Evolutionary conservation across 352 stramenopile species (phyloP), one percentile per base, ranked within the genome.

Genomic region (Phytophthora pinifolia): DNA sequence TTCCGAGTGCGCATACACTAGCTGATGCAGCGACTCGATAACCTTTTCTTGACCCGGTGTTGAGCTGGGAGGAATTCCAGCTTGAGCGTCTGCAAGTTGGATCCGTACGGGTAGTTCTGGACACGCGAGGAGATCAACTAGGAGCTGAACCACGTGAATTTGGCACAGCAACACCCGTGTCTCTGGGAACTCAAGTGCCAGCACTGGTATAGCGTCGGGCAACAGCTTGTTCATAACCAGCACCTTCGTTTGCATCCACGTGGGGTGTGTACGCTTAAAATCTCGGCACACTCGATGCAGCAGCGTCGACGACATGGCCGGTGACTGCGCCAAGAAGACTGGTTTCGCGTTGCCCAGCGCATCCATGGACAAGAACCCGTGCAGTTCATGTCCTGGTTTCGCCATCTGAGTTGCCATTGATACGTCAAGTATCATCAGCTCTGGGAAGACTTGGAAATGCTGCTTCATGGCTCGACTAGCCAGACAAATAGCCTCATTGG

Each of bases 391-490:
- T n/a, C 31, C 30, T 20, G 22, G 14, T n/a, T 51, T 22, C 9
- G n/a, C 18, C 7, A 13, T 42, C 18, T 37, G 42, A 37, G 18
- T 38, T 36, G 29, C 34, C 41, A 65, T 46, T 8, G 60, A 63
- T 14, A 66, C 60, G 12, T 89, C 79, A 33, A 89, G 36, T 6
- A 89, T 50, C 36, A 77, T 69, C 8, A 89, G 51, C 36, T 89
- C 74, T 0, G 79, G 67, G 39, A 86, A 89, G 4, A 80, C 76
- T 13, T 80, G 49, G 18, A 83, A 86, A 49, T 88, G 76, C 54
- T 88, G 76, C 34, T 86, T 86, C 79, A 89, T 89, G 38, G 51
- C 63, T 49, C 86, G 83, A 54, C 67, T 88, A n/a, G 79, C 71
- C 17, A 89, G 45, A 49, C 79, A 89, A 57, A 88, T 86, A 7